Conservation (phyloP, 495 filamentous ascomycete species). For the Aspergillus cavernicola region DNA sequence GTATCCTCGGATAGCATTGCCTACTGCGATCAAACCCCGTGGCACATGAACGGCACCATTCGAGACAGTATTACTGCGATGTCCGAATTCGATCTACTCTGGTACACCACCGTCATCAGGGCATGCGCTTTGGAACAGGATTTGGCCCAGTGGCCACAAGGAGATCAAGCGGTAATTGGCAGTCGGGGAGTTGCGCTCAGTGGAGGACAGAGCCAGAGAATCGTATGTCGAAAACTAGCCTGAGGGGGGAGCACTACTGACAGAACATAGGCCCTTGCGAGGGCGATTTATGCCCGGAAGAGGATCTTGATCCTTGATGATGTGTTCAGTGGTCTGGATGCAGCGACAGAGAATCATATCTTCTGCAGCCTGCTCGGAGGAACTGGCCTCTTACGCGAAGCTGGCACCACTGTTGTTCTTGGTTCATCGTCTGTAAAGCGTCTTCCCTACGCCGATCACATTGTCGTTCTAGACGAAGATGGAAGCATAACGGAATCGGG, state of each 20-base stretch:
- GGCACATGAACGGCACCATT: conserved; percentile 56
- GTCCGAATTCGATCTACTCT: conserved; percentile 25
- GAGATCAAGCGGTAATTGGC: conserved; percentile 1
- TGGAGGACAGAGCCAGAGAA: conserved; percentile 6
- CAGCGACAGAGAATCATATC: conserved; percentile 40
- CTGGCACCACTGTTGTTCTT: conserved; percentile 29
- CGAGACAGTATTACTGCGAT: conserved; percentile 55
- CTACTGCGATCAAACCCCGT: conserved; percentile 50
- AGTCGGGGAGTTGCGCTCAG: conserved; percentile 4
- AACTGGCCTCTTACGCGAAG: conserved; percentile 32
- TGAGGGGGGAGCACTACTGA: background rate
- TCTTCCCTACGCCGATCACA: conserved; percentile 3
- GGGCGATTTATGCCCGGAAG: conserved; percentile 43
- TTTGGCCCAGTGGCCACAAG: conserved; percentile 2
- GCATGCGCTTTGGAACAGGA: conserved; percentile 3
- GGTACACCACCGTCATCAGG: conserved; percentile 2
- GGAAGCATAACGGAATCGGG: background rate
- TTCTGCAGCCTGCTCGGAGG: conserved; percentile 35
- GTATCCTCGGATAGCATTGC: conserved; percentile 38
- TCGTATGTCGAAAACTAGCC: background rate
- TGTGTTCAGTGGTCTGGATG: conserved; percentile 50
- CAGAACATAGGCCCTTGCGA: background rate
- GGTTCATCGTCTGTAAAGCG: conserved; percentile 3
- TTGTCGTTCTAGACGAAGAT: background rate
- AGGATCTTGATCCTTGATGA: conserved; percentile 48